Evolutionary conservation across 1,284 basidiomycete species (phyloP), one percentile per base, ranked within the genome.

Genomic region (Moesziomyces aphidis): DNA sequence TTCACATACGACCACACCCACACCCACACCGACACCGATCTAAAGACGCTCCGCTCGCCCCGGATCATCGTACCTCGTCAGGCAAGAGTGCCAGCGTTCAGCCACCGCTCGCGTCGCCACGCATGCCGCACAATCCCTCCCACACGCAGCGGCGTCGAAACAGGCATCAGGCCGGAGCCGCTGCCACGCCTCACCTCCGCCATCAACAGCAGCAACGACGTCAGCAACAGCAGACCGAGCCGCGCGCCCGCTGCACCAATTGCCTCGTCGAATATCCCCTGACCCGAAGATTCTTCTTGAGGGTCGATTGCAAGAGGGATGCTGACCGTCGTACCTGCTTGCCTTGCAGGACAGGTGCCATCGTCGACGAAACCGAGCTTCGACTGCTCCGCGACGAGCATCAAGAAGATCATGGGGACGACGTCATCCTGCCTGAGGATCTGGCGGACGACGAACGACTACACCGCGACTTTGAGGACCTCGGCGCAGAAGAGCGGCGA

Each of bases 241-340:
- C 23, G 23, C 23, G 23, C 5, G 5, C 5, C 1, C 21, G 22
- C 21, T 69, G 66, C 48, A 26, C 23, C 6, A 3, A 5, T 0
- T 69, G 60, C 48, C 44, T 22, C 2, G n/a, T 55, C 44, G 66
- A 69, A 2, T 69, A 51, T 26, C 66, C 66, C 1, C 53, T 62
- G 8, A 62, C 39, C n/a, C n/a, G n/a, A n/a, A n/a, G n/a, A 5
- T 62, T 55, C 31, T 69, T 69, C 10, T 22, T 22, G 9, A 54
- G 39, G 23, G 24, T 15, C 22, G 53, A 61, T 23, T 36, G 45
- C 21, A 9, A 36, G 22, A 21, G 26, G 15, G 17, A 3, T 4
- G 49, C 22, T 17, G 10, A 54, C 6, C 23, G 17, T 2, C 55
- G 60, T 0, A 28, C n/a, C 7, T 69, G 66, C 49, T 52, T 23